Percentiles rank a stretch among this genome's conserved stretches.
Conservation (phyloP, 2,329 filamentous ascomycete species). For the Fusarium sp. region DNA sequence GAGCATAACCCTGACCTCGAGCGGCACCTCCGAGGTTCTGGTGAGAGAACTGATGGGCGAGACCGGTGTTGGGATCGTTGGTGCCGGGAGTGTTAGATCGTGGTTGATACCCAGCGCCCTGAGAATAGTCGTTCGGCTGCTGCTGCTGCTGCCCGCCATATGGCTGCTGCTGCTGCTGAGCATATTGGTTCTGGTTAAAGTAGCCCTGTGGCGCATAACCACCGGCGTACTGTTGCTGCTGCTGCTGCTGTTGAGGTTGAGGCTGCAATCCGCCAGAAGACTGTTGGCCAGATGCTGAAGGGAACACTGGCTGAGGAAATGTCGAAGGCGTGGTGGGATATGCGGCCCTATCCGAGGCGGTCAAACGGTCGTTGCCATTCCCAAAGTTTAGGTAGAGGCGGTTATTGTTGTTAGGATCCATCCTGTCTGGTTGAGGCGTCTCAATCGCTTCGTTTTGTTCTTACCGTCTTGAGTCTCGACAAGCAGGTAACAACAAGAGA, state of each 20-base stretch:
- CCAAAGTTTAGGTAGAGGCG: constrained; percentile 75
- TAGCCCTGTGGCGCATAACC: constrained; percentile 65
- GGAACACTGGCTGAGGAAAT: constrained; percentile 89
- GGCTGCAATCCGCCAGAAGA: constrained; percentile 48
- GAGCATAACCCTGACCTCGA: constrained; percentile 76
- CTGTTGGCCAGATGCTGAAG: constrained; percentile 47
- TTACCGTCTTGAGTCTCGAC: constrained; percentile 40
- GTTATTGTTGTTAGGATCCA: constrained; percentile 72
- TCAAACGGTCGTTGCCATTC: constrained; percentile 74
- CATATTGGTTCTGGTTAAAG: constrained; percentile 72
- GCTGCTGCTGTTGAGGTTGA: constrained; percentile 49
- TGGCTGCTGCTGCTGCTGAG: constrained; percentile 53
- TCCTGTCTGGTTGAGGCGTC: constrained; percentile 50
- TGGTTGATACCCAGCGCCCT: constrained; percentile 61
- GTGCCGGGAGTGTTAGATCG: constrained; percentile 70
- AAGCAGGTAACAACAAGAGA: constrained; percentile 27
- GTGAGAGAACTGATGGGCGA: constrained; percentile 96
- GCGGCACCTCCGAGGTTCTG: constrained; percentile 87
- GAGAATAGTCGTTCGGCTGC: constrained; percentile 63
- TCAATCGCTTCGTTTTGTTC: constrained; percentile 35
- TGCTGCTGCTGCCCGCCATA: constrained; percentile 53
- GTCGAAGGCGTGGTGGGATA: constrained; percentile 94
- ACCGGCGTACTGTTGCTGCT: constrained; percentile 58
- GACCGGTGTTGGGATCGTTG: constrained; percentile 88
- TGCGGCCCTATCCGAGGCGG: constrained; percentile 72